A percentile compares a stretch with the other conserved stretches of the same genome.
These are phyloP conservation scores for Trichocladium uniseriatum DNA, from an alignment of 495 filamentous ascomycete genomes.

Conservation along the genomic window DNA sequence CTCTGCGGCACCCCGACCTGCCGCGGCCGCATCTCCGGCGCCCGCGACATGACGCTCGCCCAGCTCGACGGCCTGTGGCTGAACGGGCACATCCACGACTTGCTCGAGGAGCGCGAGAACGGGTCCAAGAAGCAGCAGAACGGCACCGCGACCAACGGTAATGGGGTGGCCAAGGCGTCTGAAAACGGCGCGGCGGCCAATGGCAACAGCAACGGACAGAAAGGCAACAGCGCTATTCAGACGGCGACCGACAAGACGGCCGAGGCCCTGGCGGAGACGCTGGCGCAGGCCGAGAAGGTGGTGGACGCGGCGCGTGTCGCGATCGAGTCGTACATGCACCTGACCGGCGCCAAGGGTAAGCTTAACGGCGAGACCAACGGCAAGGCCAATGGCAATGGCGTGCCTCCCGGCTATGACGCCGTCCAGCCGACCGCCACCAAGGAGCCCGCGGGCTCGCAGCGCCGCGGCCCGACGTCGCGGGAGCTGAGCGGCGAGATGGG, in stretches of 20 bases:
- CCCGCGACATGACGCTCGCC: slow-evolving; percentile 39
- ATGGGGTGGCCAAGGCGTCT: not conserved
- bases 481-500: slow-evolving; percentile 47
- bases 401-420: no score
- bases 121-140: not conserved
- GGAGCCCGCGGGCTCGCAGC: slow-evolving; percentile 15
- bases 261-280: slow-evolving; percentile 24
- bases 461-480: slow-evolving; percentile 38
- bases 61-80: slow-evolving; percentile 43
- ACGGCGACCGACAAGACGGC: slow-evolving; percentile 17
- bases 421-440: not conserved
- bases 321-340: slow-evolving; percentile 26
- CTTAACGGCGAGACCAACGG: not conserved
- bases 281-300: slow-evolving; percentile 32
- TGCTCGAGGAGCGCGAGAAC: slow-evolving; percentile 32
- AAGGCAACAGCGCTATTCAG: not conserved
- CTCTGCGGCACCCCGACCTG: slow-evolving; percentile 46
- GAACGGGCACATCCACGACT: slow-evolving; percentile 45
- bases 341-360: no score
- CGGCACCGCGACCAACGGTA: not conserved
- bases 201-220: not conserved
- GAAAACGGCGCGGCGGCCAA: slow-evolving; percentile 1
- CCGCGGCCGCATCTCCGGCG: slow-evolving; percentile 45
- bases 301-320: slow-evolving; percentile 30
- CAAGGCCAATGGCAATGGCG: not conserved